Percentiles rank a stretch among this genome's conserved stretches.
phyloP scores from a whole-genome alignment of 106 monocot species.

The Alisma plantagoaquatica region DNA sequence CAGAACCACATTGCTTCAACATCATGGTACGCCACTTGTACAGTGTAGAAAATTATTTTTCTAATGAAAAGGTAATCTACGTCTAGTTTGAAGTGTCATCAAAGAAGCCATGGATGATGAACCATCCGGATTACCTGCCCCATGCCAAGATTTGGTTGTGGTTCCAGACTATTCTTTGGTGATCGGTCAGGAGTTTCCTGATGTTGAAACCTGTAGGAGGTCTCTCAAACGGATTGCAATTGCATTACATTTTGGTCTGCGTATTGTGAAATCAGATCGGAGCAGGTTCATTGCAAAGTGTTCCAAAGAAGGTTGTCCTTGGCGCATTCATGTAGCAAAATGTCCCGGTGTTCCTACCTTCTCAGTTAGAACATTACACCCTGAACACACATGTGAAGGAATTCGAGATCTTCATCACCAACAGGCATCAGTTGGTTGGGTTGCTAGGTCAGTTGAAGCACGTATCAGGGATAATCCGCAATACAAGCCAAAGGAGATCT shows the following conservation, averaged over 20 bases:
- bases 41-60: too few species aligned
- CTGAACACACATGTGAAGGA: constrained; percentile 47
- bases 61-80: too few species aligned
- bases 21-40: too few species aligned
- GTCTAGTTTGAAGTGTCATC: too few species aligned
- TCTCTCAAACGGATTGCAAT: constrained; percentile 58
- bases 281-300: constrained; percentile 62
- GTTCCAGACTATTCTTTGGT: constrained; percentile 27
- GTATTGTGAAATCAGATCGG: constrained; percentile 61
- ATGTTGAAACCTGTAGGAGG: constrained; percentile 55
- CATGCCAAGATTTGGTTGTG: too few species aligned
- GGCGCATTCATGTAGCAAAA: constrained; percentile 61
- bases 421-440: constrained; percentile 71
- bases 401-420: constrained; percentile 50
- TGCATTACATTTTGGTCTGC: constrained; percentile 61
- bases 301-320: constrained; percentile 63
- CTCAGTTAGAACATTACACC: constrained; percentile 45
- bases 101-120: too few species aligned
- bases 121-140: too few species aligned
- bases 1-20: too few species aligned
- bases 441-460: constrained; percentile 58
- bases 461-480: constrained; percentile 43
- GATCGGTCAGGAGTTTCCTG: constrained; percentile 48
- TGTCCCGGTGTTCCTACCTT: constrained; percentile 42
- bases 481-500: constrained; percentile 68